Evolutionary conservation across 1,284 basidiomycete species (phyloP), one percentile per base, ranked within the genome.

Genomic region (Leccinum subfulvum): DNA sequence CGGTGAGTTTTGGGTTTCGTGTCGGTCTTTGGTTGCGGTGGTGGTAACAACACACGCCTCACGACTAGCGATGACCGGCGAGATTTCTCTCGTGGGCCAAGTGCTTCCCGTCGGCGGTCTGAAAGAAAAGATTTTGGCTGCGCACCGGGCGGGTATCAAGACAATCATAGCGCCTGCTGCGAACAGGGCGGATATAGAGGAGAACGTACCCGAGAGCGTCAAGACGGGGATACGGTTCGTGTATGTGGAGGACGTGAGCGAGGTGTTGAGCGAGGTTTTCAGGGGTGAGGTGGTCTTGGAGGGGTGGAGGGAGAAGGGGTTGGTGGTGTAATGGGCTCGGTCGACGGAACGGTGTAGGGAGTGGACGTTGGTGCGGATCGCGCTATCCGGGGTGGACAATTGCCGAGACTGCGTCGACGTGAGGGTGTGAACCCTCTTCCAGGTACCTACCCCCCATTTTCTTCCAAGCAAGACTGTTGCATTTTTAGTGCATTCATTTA

Each of bases 41-140:
- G 18, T 47, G 44, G 44, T 47, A 47, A 13, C 18, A 47, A 21
- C 49, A 39, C 11, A 30, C 4, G 37, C 21, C 57, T 30, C 5
- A 47, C 33, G n/a, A 53, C 26, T 66, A 92, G 95, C 95, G 7
- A 95, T 97, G 94, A 97, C 95, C 0, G 95, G 95, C 44, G 95
- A 97, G 76, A 94, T 98, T 64, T 93, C 94, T 39, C 85, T 97
- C 16, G 89, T 94, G 0, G 95, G 95, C 0, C 93, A 95, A 77
- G 95, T 97, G 8, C 83, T 97, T 0, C 94, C 95, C 2, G 95
- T 97, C 3, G 95, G 95, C 11, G 95, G 95, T 0, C 77, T 97
- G 64, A 97, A 97, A 79, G 95, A 97, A 81, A 97, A 97, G 83
- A 96, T 96, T 68, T 84, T 97, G 2, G 95, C 95, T 2, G 95